Percentiles rank a stretch among this genome's conserved stretches.
phyloP scores from a whole-genome alignment of 768 basidiomycete genomes.

The Mycena rosella region DNA sequence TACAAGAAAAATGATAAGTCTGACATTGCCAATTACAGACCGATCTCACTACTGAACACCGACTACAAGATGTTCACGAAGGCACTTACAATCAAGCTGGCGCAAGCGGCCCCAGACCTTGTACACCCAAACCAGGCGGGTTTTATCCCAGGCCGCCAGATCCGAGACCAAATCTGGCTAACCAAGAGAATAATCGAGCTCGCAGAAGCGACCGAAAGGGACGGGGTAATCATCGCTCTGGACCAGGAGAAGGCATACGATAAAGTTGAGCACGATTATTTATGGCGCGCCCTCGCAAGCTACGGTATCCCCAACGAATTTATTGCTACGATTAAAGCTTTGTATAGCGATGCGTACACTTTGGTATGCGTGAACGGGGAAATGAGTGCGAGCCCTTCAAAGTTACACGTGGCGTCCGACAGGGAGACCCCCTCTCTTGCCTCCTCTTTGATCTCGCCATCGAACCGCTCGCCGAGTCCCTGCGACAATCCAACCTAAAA shows the following conservation, averaged over 20 bases:
- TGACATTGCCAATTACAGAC: too few species aligned
- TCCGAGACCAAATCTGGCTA: not conserved
- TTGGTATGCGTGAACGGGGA: not conserved
- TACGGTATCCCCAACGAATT: not conserved
- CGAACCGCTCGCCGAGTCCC: conserved; percentile 2
- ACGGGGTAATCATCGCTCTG: too few species aligned
- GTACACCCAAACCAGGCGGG: not conserved
- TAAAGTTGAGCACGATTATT: too few species aligned
- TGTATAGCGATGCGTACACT: not conserved
- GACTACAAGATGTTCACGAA: not conserved
- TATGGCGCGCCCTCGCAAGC: not conserved
- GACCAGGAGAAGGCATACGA: too few species aligned
- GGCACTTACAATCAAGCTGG: not conserved
- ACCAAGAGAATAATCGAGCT: too few species aligned
- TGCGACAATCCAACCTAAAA: not conserved
- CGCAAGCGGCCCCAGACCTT: not conserved
- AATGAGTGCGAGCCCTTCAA: not conserved
- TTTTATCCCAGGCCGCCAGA: not conserved
- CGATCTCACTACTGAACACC: too few species aligned
- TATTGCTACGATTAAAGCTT: not conserved
- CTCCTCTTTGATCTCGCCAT: too few species aligned
- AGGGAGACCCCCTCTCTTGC: not conserved
- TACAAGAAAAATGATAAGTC: not conserved
- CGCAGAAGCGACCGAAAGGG: too few species aligned
- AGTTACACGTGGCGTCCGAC: not conserved